Evolutionary conservation across 2,329 filamentous ascomycete genomes (phyloP).

Genomic region (Monosporascus sp.): DNA sequence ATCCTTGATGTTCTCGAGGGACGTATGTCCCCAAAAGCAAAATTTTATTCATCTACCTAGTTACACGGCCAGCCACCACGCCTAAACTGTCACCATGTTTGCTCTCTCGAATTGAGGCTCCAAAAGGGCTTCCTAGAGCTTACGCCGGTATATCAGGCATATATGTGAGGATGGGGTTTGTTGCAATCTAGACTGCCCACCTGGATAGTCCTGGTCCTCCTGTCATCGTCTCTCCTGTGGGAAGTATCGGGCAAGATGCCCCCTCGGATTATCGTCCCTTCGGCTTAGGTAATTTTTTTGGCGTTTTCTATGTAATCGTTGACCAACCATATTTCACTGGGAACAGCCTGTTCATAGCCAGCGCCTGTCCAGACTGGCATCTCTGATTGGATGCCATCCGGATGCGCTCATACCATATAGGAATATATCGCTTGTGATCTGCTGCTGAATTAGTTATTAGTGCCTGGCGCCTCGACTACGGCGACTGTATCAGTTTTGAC

Average conservation of each 20-base stretch:
- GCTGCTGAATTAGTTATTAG: not conserved
- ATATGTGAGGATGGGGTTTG: not conserved
- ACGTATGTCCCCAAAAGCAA: constrained; percentile 30
- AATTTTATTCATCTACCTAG: constrained; percentile 32
- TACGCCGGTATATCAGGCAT: no score
- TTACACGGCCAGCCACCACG: constrained; percentile 17
- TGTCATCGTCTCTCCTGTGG: not conserved
- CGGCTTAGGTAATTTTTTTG: not conserved
- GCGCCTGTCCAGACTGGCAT: not conserved
- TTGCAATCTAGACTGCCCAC: not conserved
- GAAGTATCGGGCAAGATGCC: not conserved
- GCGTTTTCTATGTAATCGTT: not conserved
- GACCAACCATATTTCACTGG: not conserved
- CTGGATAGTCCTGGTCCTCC: not conserved
- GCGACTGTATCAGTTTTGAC: not conserved
- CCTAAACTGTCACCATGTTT: no score
- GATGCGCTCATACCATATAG: not conserved
- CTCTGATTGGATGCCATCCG: not conserved
- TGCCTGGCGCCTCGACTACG: not conserved
- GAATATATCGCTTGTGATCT: not conserved
- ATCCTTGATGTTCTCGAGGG: constrained; percentile 15
- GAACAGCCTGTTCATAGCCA: not conserved
- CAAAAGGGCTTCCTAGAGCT: no score
- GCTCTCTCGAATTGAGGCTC: no score
- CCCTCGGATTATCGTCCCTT: not conserved